Evolutionary conservation across 2,329 filamentous ascomycete species (phyloP).

Genomic region (Aureobasidium sp.): DNA sequence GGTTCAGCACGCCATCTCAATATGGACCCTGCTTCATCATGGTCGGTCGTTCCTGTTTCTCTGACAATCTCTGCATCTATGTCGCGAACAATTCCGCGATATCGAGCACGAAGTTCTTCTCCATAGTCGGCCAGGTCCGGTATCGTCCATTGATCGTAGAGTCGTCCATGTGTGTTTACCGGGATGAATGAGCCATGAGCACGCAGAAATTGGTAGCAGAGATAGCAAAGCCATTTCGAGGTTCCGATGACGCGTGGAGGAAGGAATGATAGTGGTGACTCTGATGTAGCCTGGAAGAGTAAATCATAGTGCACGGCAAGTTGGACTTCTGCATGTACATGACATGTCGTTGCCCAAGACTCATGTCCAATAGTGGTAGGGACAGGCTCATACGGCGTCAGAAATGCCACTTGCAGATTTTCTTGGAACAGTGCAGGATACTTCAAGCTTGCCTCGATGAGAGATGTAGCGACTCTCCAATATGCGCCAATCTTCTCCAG

Average conservation of each 20-base stretch:
- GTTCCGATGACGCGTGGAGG: not conserved
- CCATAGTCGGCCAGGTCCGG: slow-evolving; percentile 2
- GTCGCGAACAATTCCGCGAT: not conserved
- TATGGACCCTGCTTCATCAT: not conserved
- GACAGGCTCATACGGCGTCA: slow-evolving; percentile 2
- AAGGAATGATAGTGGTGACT: not conserved
- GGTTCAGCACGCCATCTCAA: slow-evolving; percentile 10
- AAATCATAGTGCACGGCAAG: slow-evolving; percentile 9
- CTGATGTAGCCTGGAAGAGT: not conserved
- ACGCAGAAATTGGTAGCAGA: slow-evolving; percentile 4
- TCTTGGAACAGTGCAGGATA: not conserved
- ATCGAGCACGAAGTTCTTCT: not conserved
- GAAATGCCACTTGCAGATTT: not conserved
- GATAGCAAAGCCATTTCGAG: slow-evolving; percentile 13
- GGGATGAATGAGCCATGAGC: not conserved
- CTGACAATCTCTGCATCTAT: not conserved
- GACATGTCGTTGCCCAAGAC: slow-evolving; percentile 8
- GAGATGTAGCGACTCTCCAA: not conserved
- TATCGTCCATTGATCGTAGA: slow-evolving; percentile 16
- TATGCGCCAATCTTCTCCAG: slow-evolving; percentile 8
- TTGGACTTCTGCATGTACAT: slow-evolving; percentile 14
- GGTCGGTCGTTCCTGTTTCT: not conserved
- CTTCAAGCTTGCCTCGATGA: not conserved
- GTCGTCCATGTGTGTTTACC: not conserved
- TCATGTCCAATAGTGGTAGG: slow-evolving; percentile 1